Percentiles rank a stretch among this genome's conserved stretches.
Evolutionary conservation across 164 flowering plant species (phyloP).

Genomic region (Dillenia suffruticosa): DNA sequence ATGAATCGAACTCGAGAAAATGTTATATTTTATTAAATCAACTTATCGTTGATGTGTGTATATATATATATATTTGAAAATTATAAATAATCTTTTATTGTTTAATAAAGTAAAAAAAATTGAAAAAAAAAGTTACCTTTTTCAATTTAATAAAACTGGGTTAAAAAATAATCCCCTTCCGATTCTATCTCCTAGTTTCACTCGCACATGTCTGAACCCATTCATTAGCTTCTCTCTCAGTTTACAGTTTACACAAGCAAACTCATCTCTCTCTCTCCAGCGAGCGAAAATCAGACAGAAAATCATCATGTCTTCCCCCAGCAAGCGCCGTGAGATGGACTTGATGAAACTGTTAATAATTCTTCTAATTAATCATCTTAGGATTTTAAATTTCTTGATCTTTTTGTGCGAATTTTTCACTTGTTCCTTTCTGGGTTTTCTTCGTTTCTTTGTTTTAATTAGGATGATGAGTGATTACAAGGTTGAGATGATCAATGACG

Average conservation of each 20-base stretch:
- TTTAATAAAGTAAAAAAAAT: not conserved
- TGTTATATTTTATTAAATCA: no score
- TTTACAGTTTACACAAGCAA: not conserved
- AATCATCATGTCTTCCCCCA: slow-evolving; percentile 69
- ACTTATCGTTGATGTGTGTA: no score
- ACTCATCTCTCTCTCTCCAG: slow-evolving; percentile 7
- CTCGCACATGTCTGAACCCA: no score
- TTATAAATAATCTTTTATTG: no score
- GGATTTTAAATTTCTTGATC: not conserved
- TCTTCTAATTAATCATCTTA: not conserved
- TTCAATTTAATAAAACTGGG: no score
- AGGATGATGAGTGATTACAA: slow-evolving; percentile 88
- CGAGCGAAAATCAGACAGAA: not conserved
- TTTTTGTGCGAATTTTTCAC: not conserved
- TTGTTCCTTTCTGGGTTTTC: slow-evolving; percentile 8
- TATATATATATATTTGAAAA: no score
- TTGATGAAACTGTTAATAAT: slow-evolving; percentile 64
- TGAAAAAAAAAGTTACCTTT: not conserved
- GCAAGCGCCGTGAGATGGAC: slow-evolving; percentile 80
- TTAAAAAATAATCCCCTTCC: no score
- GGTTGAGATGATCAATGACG: slow-evolving; percentile 95
- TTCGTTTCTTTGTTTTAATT: slow-evolving; percentile 5
- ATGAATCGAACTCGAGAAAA: no score
- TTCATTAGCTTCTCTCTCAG: slow-evolving; percentile 3
- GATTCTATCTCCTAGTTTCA: no score